A percentile compares a stretch with the other conserved stretches of the same genome.
Evolutionary conservation across 78 protist genomes (phyloP).

Genomic region (Speleostelium caveatum): DNA sequence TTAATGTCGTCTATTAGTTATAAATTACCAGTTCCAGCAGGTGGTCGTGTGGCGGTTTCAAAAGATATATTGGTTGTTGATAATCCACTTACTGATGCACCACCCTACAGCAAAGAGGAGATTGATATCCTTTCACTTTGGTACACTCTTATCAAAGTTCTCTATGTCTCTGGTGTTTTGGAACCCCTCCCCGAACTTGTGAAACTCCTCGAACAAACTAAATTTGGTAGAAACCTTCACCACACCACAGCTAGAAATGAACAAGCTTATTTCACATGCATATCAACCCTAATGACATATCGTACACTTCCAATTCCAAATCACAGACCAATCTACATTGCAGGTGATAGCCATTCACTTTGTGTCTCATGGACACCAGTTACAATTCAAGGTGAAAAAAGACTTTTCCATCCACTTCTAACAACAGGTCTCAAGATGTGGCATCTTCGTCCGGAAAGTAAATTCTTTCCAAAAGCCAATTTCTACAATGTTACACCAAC

Average conservation of each 20-base stretch:
- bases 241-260: constrained; percentile 89
- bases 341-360: constrained; percentile 92
- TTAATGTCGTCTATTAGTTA: neutral
- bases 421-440: constrained; percentile 94
- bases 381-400: constrained; percentile 16
- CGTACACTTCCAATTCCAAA: constrained; percentile 34
- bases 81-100: neutral
- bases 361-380: constrained; percentile 87
- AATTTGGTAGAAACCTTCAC: constrained; percentile 77
- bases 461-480: constrained; percentile 93
- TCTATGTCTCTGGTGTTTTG: constrained; percentile 83
- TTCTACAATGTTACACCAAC: constrained; percentile 71
- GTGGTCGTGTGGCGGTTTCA: constrained; percentile 15
- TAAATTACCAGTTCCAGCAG: constrained; percentile 21
- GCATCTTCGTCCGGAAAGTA: constrained; percentile 87
- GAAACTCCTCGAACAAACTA: constrained; percentile 54
- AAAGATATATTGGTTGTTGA: constrained; percentile 12
- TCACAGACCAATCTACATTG: constrained; percentile 78
- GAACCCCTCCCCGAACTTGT: constrained; percentile 72
- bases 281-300: constrained; percentile 65
- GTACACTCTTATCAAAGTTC: constrained; percentile 86
- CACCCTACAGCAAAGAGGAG: constrained; percentile 65
- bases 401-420: constrained; percentile 78
- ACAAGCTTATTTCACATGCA: constrained; percentile 90
- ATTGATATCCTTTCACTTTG: constrained; percentile 88